Evolutionary conservation across 2,329 filamentous ascomycete genomes (phyloP), one percentile per base, ranked within the genome.

Genomic region (Microsporum ferrugineum): DNA sequence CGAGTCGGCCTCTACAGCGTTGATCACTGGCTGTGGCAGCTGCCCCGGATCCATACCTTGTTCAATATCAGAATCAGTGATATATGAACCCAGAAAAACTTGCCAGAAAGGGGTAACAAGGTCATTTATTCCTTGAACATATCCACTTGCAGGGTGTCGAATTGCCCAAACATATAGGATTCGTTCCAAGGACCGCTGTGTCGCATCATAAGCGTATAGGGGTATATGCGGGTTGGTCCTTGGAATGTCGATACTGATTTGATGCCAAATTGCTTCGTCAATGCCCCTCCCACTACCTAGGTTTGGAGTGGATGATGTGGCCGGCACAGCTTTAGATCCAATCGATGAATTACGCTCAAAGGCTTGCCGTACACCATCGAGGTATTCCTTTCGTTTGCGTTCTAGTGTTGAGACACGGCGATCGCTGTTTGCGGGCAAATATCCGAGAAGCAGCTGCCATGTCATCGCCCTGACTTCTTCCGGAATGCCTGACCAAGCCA

Each of bases 121-220:
- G 71, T 99, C 94, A 73, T 99, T 99, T 76, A 99, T 99, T 39
- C 94, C 94, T 76, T 99, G 94, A 0, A 99, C 94, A 70, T 99
- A 99, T 58, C 94, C 94, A 70, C 91, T 96, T 4, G 95, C 95
- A 0, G 94, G 94, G 77, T 99, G 94, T 58, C 95, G 85, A 67
- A 99, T 95, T 1, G 94, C 94, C 94, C 94, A 99, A 1, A 99
- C 84, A 71, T 99, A 99, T 23, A 99, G 76, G 67, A 99, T 97
- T 57, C 92, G 85, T 74, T 99, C 95, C 12, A 99, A 78, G 0
- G 91, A 96, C 60, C 91, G 81, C 72, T 99, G 94, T 0, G 95
- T 99, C 3, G 92, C 92, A 74, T 97, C 92, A 71, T 96, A 97
- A 66, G 89, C 84, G 75, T 99, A 99, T 0, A 99, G 81, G 67